Conservation (phyloP, 2,329 filamentous ascomycete species). For the Alternaria gaisen region DNA sequence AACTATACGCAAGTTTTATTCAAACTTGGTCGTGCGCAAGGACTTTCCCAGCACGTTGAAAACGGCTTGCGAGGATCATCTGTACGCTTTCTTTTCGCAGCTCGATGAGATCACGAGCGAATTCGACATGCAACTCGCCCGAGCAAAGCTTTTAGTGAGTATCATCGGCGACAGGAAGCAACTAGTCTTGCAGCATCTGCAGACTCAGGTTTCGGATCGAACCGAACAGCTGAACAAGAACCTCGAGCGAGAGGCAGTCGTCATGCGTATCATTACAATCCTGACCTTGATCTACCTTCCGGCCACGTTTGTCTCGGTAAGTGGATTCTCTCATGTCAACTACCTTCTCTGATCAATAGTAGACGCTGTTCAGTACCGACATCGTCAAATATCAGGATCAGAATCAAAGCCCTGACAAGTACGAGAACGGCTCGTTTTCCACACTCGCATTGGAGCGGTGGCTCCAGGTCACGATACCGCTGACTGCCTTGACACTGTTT, state of each 20-base stretch:
- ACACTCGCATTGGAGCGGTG: conserved; percentile 44
- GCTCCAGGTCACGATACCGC: conserved; percentile 52
- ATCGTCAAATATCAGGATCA: conserved; percentile 50
- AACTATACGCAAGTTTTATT: conserved; percentile 30
- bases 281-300: conserved; percentile 38
- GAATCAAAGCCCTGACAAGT: neutral
- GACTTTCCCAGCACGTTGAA: conserved; percentile 30
- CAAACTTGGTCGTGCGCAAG: conserved; percentile 13
- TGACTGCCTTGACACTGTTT: conserved; percentile 45
- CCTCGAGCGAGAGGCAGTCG: conserved; percentile 36
- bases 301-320: conserved; percentile 41
- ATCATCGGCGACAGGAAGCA: conserved; percentile 51
- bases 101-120: conserved; percentile 51
- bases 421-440: conserved; percentile 37
- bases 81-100: conserved; percentile 24
- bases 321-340: neutral
- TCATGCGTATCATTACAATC: conserved; percentile 40
- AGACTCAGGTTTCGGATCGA: conserved; percentile 32
- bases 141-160: conserved; percentile 47
- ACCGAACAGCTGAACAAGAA: conserved; percentile 33
- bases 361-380: conserved; percentile 55
- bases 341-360: neutral
- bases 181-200: conserved; percentile 37
- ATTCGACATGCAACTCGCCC: conserved; percentile 47
- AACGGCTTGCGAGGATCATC: conserved; percentile 15